Conservation (phyloP, 176 grass and related monocot genomes). For the Stipa capillata region DNA sequence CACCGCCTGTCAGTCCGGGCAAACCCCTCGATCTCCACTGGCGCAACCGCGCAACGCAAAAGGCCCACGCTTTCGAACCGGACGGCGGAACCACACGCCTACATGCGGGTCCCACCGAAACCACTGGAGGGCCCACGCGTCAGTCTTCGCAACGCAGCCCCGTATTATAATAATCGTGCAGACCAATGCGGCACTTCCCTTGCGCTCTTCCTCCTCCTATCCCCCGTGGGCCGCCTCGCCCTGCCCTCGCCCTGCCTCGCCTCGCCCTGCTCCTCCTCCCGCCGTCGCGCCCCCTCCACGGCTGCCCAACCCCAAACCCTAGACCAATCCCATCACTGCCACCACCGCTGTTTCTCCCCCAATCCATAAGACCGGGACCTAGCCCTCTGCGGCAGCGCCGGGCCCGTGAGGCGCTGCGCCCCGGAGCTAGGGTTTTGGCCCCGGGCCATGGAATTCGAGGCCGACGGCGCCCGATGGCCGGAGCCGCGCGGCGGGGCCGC, state of each 20-base stretch:
- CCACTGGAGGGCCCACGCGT: not conserved
- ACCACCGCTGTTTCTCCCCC: not conserved
- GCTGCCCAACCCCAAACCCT: constrained; percentile 15
- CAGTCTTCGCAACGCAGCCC: not conserved
- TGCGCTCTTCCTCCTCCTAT: not conserved
- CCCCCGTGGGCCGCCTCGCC: not conserved
- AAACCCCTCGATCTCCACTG: not conserved
- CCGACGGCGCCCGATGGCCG: constrained; percentile 18
- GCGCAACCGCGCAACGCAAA: no score
- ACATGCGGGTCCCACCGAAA: not conserved
- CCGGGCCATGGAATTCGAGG: constrained; percentile 35
- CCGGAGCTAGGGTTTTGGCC: constrained; percentile 43
- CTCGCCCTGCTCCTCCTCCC: not conserved
- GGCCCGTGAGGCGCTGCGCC: not conserved
- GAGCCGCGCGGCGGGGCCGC: constrained; percentile 11
- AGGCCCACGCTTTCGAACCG: not conserved
- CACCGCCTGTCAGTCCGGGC: no score
- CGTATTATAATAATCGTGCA: constrained; percentile 14
- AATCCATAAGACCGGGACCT: not conserved
- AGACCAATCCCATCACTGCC: not conserved
- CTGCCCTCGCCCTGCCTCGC: no score
- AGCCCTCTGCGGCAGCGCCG: no score
- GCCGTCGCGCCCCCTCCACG: not conserved
- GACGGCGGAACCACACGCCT: not conserved
- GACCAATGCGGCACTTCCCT: not conserved